Evolutionary conservation across 2,329 filamentous ascomycete genomes (phyloP).

Genomic region (Fusarium camptoceras): DNA sequence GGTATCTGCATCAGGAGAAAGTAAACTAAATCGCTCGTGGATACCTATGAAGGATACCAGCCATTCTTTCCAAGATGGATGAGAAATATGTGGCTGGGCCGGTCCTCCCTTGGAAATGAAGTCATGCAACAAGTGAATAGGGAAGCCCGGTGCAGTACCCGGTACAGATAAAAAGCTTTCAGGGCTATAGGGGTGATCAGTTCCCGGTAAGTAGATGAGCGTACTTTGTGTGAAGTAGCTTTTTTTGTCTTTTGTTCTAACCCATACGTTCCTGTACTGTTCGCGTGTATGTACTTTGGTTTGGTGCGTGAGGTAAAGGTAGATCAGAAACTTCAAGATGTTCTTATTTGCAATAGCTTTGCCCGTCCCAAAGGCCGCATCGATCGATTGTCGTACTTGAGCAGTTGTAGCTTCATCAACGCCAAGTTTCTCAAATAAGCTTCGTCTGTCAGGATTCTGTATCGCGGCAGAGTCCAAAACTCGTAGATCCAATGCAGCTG

Average conservation of each 20-base stretch:
- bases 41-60: conserved; percentile 12
- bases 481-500: not conserved
- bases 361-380: accelerated
- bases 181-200: conserved; percentile 11
- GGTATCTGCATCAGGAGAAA: not conserved
- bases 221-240: not conserved
- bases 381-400: conserved; percentile 5
- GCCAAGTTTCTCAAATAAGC: conserved; percentile 19
- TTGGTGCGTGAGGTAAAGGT: conserved; percentile 26
- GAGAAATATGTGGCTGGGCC: accelerated
- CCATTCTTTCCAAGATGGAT: conserved; percentile 17
- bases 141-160: not conserved
- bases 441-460: not conserved
- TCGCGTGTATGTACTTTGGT: accelerated
- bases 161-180: not conserved
- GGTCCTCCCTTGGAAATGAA: not conserved
- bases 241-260: not conserved
- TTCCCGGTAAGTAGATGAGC: conserved; percentile 18
- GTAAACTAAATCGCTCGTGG: not conserved
- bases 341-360: accelerated
- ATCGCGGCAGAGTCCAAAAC: not conserved
- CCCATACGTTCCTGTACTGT: accelerated
- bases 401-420: not conserved
- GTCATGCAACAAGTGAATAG: not conserved
- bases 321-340: not conserved